These are phyloP conservation scores for Cylindrodendrum hubeiense DNA, from an alignment of 2,329 filamentous ascomycete species.

Conservation along the genomic window DNA sequence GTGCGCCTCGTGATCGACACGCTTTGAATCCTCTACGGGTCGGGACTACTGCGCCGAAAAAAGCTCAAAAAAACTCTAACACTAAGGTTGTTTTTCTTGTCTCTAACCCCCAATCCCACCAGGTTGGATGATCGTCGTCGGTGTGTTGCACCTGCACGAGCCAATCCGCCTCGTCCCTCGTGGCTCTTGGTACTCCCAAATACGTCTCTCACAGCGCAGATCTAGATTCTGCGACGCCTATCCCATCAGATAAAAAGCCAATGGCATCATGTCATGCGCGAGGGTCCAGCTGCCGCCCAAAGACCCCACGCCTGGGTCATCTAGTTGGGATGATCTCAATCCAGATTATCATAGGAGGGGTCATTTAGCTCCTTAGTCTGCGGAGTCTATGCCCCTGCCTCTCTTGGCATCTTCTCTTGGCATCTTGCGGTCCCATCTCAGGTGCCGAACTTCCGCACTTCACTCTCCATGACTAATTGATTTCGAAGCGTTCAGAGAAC, in stretches of 20 bases:
- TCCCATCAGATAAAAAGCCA: neutral
- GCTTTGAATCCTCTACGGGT: neutral
- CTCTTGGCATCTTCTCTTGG: neutral
- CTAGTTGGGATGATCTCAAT: conserved; percentile 30
- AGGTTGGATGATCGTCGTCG: neutral
- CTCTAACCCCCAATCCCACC: conserved; percentile 16
- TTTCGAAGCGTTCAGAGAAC: neutral
- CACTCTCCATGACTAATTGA: conserved; percentile 27
- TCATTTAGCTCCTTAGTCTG: conserved; percentile 33
- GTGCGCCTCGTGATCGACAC: neutral
- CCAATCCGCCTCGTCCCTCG: too few relatives aligned
- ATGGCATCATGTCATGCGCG: neutral
- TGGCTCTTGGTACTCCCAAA: too few relatives aligned
- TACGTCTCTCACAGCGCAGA: neutral
- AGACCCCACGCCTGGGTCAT: conserved; percentile 30
- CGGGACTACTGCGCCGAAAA: neutral
- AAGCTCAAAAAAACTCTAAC: neutral
- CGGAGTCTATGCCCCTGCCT: conserved; percentile 13
- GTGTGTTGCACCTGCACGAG: neutral
- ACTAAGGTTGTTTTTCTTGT: conserved; percentile 1
- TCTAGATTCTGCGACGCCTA: neutral
- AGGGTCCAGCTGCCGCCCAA: neutral
- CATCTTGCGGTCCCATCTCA: conserved; percentile 27
- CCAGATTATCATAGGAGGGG: conserved; percentile 30
- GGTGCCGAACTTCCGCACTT: conserved; percentile 33